A percentile compares a stretch with the other conserved stretches of the same genome.
Conservation (phyloP, 2,329 filamentous ascomycete species). For the Dryadomyces quercus-mongolicae region DNA sequence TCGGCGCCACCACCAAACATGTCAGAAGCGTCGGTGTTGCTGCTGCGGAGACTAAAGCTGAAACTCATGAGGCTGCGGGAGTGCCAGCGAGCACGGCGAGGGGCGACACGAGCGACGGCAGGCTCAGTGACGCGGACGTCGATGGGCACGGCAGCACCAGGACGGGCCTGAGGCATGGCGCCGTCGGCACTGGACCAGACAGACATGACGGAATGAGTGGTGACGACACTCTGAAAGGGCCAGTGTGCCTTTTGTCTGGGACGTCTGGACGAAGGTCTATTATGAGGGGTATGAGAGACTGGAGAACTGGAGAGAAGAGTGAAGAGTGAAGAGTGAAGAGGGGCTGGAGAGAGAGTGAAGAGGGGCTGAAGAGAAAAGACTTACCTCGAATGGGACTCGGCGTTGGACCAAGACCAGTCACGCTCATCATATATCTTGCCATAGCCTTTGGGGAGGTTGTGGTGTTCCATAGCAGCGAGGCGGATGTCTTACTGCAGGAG, state of each 20-base stretch:
- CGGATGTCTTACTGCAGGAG: too few species aligned
- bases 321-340: too few species aligned
- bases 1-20: not conserved
- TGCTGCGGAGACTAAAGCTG: not conserved
- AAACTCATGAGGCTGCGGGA: not conserved
- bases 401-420: too few species aligned
- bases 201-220: constrained; percentile 14
- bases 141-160: not conserved
- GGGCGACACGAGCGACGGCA: not conserved
- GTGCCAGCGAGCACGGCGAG: too few species aligned
- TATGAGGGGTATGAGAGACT: too few species aligned
- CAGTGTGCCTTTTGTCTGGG: constrained; percentile 19
- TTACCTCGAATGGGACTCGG: too few species aligned
- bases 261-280: not conserved
- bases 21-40: not conserved
- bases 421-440: too few species aligned
- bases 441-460: too few species aligned
- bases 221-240: constrained; percentile 22
- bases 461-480: too few species aligned
- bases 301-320: too few species aligned
- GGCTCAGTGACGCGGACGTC: not conserved
- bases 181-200: not conserved
- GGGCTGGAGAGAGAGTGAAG: too few species aligned
- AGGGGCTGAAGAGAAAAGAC: too few species aligned
- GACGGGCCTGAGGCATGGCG: constrained; percentile 4